Conservation (phyloP, 2,329 filamentous ascomycete species). For the Botrytis fragariae region DNA sequence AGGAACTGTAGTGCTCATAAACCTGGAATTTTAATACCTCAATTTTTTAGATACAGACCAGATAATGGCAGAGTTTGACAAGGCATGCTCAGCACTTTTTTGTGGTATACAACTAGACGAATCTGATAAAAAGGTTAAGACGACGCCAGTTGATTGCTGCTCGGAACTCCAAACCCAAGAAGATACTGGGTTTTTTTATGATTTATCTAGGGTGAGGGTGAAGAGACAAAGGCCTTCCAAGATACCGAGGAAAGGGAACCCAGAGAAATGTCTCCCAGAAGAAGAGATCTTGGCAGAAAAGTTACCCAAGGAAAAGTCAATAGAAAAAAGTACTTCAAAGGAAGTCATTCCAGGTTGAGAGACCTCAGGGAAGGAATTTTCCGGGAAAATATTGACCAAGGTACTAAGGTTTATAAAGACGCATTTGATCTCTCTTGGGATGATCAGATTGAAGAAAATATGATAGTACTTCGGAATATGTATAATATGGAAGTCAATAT, state of each 20-base stretch:
- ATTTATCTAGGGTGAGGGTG: background rate
- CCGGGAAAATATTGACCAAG: background rate
- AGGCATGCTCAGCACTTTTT: background rate
- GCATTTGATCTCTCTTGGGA: background rate
- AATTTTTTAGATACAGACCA: background rate
- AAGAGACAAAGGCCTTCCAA: background rate
- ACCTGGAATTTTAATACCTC: background rate
- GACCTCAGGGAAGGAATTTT: background rate
- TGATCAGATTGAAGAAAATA: background rate
- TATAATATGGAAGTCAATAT: background rate
- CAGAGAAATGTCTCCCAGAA: background rate
- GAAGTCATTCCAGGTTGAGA: background rate
- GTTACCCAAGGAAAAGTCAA: background rate
- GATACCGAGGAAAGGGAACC: background rate
- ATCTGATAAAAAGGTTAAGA: background rate
- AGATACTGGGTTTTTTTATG: background rate
- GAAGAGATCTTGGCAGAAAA: background rate
- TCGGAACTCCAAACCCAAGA: too few species aligned
- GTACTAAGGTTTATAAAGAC: background rate
- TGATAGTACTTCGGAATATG: background rate
- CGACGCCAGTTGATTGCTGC: background rate
- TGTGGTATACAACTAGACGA: accelerated
- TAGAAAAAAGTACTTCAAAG: background rate
- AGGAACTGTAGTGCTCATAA: background rate
- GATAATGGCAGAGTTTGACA: background rate